Evolutionary conservation across 2,329 filamentous ascomycete genomes (phyloP), one percentile per base, ranked within the genome.

Genomic region (Xylariales sp.): DNA sequence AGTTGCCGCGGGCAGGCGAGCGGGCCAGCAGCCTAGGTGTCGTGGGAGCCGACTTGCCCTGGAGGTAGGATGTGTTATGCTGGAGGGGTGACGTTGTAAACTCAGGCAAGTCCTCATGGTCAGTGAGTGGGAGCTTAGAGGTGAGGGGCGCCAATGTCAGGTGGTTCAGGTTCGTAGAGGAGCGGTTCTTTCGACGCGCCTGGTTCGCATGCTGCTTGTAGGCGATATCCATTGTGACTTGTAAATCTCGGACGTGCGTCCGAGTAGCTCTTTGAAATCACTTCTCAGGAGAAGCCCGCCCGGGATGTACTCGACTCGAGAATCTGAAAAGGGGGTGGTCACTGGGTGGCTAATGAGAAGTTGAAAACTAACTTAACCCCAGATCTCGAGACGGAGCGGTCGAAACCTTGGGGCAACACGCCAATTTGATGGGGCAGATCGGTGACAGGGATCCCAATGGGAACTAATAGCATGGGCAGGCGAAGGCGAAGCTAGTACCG

Each of bases 131-230:
- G 7, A 83, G 66, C 53, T 74, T 76, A 36, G 73, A 69, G 17
- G 79, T 83, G 38, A 84, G 62, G 19, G 80, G 80, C n/a, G 76
- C 79, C 41, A 83, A 76, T 12, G 74, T 71, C 42, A 81, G 69
- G 49, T 79, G 73, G 51, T 75, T 74, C 45, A 81, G 63, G 57
- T 73, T 80, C 33, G 70, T 74, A 19, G 69, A 69, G 16, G 78
- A 81, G 48, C 73, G 70, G 51, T 72, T 74, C 60, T 78, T 76
- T 46, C 74, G 74, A 42, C 76, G 69, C 30, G 70, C 65, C 46
- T 74, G 70, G 48, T 70, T 72, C 37, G 76, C 65, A 53, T 81
- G 75, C 47, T 78, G 77, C 45, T 76, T 77, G 56, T 78, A 81
- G 42, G 75, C 74, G 44, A 72, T 65, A 47, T 82, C 78, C 78